A percentile compares a stretch with the other conserved stretches of the same genome.
Evolutionary conservation across 352 stramenopile species (phyloP).

Genomic region (Aphanomyces invadans): DNA sequence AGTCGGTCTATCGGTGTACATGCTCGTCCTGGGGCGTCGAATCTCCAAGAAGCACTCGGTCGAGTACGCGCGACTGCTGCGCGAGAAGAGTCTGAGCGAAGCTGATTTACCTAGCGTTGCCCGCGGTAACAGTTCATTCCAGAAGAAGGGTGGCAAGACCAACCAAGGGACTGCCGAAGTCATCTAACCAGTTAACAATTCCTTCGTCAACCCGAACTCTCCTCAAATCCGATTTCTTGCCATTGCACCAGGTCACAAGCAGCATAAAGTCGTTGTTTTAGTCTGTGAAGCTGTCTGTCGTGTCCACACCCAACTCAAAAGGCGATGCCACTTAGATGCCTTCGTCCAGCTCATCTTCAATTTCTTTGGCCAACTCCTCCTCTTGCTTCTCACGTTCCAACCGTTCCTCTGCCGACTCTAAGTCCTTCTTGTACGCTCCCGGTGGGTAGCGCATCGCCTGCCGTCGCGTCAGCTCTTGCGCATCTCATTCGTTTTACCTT

Average conservation of each 20-base stretch:
- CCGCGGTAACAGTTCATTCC: background rate
- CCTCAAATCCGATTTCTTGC: too few relatives aligned
- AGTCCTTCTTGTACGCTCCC: slow-evolving; percentile 96
- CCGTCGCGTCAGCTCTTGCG: background rate
- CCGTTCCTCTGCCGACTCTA: slow-evolving; percentile 87
- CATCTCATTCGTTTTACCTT: slow-evolving; percentile 42
- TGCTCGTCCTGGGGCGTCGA: slow-evolving; percentile 4
- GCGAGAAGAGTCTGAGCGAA: slow-evolving; percentile 20
- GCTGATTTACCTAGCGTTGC: slow-evolving; percentile 2
- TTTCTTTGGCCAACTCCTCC: slow-evolving; percentile 94
- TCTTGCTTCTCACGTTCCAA: slow-evolving; percentile 89
- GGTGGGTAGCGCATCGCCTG: slow-evolving; percentile 94
- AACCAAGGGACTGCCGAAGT: background rate
- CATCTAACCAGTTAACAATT: background rate
- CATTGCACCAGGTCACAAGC: too few relatives aligned
- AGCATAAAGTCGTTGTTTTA: background rate
- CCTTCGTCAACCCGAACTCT: too few relatives aligned
- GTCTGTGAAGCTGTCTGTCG: too few relatives aligned
- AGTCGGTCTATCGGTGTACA: slow-evolving; percentile 13
- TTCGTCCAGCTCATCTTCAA: slow-evolving; percentile 96
- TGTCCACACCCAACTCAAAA: too few relatives aligned
- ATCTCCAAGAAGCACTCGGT: slow-evolving; percentile 19
- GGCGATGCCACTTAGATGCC: too few relatives aligned
- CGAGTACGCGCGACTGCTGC: slow-evolving; percentile 14
- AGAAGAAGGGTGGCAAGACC: background rate